phyloP scores from a whole-genome alignment of 1,139 yeast species.

The Nakaseomyces sp. region DNA sequence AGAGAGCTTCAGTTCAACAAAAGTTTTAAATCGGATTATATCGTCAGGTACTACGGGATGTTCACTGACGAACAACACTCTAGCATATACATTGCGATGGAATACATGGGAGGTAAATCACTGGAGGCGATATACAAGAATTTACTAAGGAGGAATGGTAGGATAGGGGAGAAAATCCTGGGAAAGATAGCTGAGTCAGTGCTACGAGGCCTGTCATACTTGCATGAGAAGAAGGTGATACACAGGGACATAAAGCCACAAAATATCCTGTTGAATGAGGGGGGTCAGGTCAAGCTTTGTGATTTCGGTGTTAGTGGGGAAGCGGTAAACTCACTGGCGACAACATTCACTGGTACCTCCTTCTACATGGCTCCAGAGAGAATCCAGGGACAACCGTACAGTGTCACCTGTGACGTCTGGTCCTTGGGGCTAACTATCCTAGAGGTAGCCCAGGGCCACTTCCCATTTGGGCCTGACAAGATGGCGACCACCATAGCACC shows the following conservation, averaged over 20 bases:
- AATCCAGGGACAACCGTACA: conserved; percentile 88
- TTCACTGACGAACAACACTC: conserved; percentile 69
- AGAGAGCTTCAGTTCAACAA: conserved; percentile 85
- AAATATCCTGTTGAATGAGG: conserved; percentile 63
- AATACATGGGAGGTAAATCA: conserved; percentile 89
- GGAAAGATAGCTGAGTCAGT: conserved; percentile 87
- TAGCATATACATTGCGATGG: conserved; percentile 88
- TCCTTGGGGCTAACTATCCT: conserved; percentile 82
- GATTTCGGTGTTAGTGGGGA: conserved; percentile 99
- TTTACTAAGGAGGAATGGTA: conserved; percentile 55
- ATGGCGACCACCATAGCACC: conserved; percentile 48
- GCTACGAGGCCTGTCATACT: conserved; percentile 70
- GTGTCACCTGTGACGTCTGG: conserved; percentile 95
- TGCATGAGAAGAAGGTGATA: conserved; percentile 79
- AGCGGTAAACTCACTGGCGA: conserved; percentile 87
- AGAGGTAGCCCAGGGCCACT: conserved; percentile 84
- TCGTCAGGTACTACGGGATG: conserved; percentile 88
- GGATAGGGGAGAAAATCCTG: conserved; percentile 85
- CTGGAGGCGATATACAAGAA: conserved; percentile 81
- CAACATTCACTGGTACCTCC: conserved; percentile 94
- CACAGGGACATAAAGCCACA: conserved; percentile 94
- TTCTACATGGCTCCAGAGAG: conserved; percentile 98
- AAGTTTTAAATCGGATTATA: conserved; percentile 70
- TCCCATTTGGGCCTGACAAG: conserved; percentile 50
- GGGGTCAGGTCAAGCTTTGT: conserved; percentile 83